These are phyloP conservation scores for Plasmodium gaboni DNA, from an alignment of 169 alveolate genomes.

Conservation along the genomic window DNA sequence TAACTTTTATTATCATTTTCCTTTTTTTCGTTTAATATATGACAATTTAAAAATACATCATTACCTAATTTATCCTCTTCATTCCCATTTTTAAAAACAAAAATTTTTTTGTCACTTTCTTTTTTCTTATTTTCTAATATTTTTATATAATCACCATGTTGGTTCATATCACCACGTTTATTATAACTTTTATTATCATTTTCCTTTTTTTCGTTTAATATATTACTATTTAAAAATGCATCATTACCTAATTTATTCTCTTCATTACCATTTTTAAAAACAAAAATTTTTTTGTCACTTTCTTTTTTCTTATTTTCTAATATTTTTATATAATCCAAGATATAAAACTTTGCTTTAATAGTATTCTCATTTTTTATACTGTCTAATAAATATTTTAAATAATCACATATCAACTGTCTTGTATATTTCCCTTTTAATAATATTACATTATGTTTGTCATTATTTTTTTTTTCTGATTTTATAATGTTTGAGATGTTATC, in stretches of 20 bases:
- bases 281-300: too few species aligned
- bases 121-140: neutral
- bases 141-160: neutral
- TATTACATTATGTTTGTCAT: neutral
- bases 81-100: too few species aligned
- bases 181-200: neutral
- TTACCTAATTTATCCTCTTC: too few species aligned
- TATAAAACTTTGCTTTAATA: conserved; percentile 3
- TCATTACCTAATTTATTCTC: neutral
- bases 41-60: too few species aligned
- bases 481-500: neutral
- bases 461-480: neutral
- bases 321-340: conserved; percentile 17
- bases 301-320: conserved; percentile 11
- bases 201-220: neutral
- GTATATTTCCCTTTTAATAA: conserved; percentile 49
- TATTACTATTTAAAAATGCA: neutral
- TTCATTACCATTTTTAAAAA: neutral
- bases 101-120: neutral
- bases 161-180: neutral
- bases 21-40: too few species aligned
- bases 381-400: conserved; percentile 21
- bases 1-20: too few species aligned
- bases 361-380: conserved; percentile 38
- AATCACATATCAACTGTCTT: conserved; percentile 19